Conservation (phyloP, 1,284 basidiomycete genomes). For the Rugosomyces carneus region DNA sequence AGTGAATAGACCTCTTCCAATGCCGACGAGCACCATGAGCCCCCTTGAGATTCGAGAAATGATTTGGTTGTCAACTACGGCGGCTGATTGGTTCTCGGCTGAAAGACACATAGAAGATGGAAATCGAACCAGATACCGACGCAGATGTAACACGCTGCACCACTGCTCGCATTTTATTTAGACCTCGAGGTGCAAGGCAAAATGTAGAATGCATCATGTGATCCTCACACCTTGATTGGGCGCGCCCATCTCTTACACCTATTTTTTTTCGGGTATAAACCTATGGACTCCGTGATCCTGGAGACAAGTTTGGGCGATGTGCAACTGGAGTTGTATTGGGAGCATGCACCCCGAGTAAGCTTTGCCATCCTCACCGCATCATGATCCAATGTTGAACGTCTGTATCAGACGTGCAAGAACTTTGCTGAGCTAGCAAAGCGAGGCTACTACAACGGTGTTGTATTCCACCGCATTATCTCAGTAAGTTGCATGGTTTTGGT, state of each 20-base stretch:
- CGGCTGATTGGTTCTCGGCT: constrained; percentile 1
- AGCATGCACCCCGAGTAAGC: constrained; percentile 81
- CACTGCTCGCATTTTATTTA: constrained; percentile 81
- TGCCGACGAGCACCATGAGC: constrained; percentile 83
- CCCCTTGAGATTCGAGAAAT: constrained; percentile 80
- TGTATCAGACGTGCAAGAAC: constrained; percentile 82
- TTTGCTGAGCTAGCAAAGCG: constrained; percentile 82
- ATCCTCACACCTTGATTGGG: no score
- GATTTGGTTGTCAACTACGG: constrained; percentile 58
- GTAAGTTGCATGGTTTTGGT: constrained; percentile 29
- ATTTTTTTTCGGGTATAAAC: background rate
- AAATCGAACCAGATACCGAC: constrained; percentile 45
- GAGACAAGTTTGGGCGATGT: constrained; percentile 88
- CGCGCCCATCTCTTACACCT: background rate
- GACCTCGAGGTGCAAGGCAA: no score
- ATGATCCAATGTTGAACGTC: constrained; percentile 13
- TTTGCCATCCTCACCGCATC: constrained; percentile 9
- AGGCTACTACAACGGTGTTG: constrained; percentile 80
- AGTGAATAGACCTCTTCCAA: constrained; percentile 61
- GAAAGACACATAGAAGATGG: background rate
- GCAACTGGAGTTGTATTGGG: constrained; percentile 85
- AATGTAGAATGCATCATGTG: no score
- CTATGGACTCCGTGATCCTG: constrained; percentile 59
- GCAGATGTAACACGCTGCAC: constrained; percentile 73
- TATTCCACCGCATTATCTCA: constrained; percentile 87